Base-by-base conservation (phyloP, 768 basidiomycete genomes). In the Filobasidium wieringae region DNA sequence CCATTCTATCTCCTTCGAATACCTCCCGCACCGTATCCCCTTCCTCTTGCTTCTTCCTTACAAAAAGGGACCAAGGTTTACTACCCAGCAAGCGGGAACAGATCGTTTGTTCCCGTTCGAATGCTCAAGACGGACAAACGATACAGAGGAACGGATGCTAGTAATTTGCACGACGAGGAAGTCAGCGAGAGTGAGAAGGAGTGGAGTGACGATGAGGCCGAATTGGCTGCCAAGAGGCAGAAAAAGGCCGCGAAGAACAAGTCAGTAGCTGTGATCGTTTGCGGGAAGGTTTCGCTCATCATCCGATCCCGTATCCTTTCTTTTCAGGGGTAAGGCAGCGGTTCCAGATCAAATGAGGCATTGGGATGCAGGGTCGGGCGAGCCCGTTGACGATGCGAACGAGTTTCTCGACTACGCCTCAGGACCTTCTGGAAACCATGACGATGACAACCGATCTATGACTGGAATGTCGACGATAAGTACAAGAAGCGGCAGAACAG, bases 131-230 rank as follows among this genome's bases (percentile, higher is more conserved):
- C 60, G 15, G 68, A 69, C 49, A 63, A 70, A 59, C 78, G 75
- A 17, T 70, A 82, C 61, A 91, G 84, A 68, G 93, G 92, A 39
- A 90, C 87, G 63, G 93, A 97, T 65, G 93, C 93, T 22, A 89
- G 87, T 67, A 97, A 96, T 68, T 78, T 90, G 9, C 82, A 90
- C 64, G 93, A 97, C 68, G 93, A 97, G 73, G 93, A 97, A 70
- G 84, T 88, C 2, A 86, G 78, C 1, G 90, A 88, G 19, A 81
- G 88, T 55, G 93, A 96, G 68, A 67, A 88, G 30, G 93, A 97
- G 69, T 97, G 92, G 74, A 90, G 87, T 2, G 93, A 97, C 63
- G 93, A 97, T 64, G 93, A 97, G 71, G 80, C 84, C 55, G 93
- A 97, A 72, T 81, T 82, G 17, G 83, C 82, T 29, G 80, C 84